Evolutionary conservation across 2,329 filamentous ascomycete genomes (phyloP), one percentile per base, ranked within the genome.

Genomic region (Esteya vermicola): DNA sequence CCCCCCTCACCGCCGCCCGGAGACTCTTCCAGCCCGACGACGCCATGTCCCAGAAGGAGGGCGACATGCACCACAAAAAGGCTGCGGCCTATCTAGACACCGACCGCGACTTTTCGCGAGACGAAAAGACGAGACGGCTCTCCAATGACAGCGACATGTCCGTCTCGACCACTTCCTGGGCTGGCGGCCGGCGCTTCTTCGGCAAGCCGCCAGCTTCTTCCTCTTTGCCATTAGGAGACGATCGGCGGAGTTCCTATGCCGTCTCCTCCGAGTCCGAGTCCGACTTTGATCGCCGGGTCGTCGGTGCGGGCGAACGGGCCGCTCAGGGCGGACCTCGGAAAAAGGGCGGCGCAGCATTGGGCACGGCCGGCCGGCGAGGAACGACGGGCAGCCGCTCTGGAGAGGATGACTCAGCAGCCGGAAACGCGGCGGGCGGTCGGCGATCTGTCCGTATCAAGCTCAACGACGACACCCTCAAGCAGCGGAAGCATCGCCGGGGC

Each of bases 381-480:
- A 45, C 43, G 6, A 18, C 36, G 3, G 46, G 41, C 12, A 46
- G 46, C 22, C 40, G 40, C n/a, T 42, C 40, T 2, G 40, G 37
- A 16, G 45, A 45, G 6, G 45, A 47, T 12, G 62, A 66, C 21
- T 54, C 65, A 23, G 80, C 85, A 47, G 25, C 13, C 8, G 25
- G 8, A 13, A 26, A 13, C 25, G 25, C 25, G 25, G 25, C 25
- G 25, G 65, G 74, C n/a, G 41, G 18, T 7, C 75, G 83, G 52
- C 73, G 85, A 42, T 93, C 86, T 2, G 94, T 94, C 47, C 76
- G 86, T 30, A 94, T 96, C 52, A 93, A 91, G 60, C 68, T 94
- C 13, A 78, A 89, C 57, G 84, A 94, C 50, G 84, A 86, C 43
- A 72, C 75, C 31, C 62, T 81, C 42, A 70, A 78, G 47, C 78